Percentiles rank a stretch among this genome's conserved stretches.
Evolutionary conservation across 192 early-diverging fungal species (phyloP).

Genomic region (Coemansia biformis): DNA sequence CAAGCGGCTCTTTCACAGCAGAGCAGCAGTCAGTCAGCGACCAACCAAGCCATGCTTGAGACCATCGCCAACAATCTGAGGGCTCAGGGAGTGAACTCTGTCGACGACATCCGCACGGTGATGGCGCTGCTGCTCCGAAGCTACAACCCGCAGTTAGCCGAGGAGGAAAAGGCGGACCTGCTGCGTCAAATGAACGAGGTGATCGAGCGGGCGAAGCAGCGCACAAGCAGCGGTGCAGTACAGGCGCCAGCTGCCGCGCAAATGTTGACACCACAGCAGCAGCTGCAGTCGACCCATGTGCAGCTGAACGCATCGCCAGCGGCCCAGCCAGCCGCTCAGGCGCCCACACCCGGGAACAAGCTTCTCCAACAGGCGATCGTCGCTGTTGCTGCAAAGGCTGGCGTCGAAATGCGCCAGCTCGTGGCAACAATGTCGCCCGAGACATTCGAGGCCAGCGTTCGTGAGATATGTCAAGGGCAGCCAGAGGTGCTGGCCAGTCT

Average conservation of each 20-base stretch:
- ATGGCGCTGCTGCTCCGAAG: conserved; percentile 4
- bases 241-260: conserved; percentile 4
- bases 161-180: conserved; percentile 5
- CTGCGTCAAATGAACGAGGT: conserved; percentile 3
- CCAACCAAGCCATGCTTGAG: neutral
- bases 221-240: neutral
- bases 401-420: conserved; percentile 22
- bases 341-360: conserved; percentile 3
- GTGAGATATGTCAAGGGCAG: conserved; percentile 24
- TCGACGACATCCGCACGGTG: conserved; percentile 4
- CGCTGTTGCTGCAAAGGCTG: conserved; percentile 9
- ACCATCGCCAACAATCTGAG: conserved; percentile 2
- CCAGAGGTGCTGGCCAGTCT: conserved; percentile 27
- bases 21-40: conserved; percentile 1
- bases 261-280: conserved; percentile 6
- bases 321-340: conserved; percentile 9
- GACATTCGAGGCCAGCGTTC: conserved; percentile 21
- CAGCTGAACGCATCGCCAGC: conserved; percentile 19
- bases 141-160: conserved; percentile 6
- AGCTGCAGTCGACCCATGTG: conserved; percentile 8
- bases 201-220: conserved; percentile 8
- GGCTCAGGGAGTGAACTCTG: conserved; percentile 12
- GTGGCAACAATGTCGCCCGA: conserved; percentile 20
- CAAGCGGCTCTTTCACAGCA: neutral
- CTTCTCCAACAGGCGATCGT: conserved; percentile 13